Conservation (phyloP, 2,329 filamentous ascomycete species). For the Colletotrichum musicola region DNA sequence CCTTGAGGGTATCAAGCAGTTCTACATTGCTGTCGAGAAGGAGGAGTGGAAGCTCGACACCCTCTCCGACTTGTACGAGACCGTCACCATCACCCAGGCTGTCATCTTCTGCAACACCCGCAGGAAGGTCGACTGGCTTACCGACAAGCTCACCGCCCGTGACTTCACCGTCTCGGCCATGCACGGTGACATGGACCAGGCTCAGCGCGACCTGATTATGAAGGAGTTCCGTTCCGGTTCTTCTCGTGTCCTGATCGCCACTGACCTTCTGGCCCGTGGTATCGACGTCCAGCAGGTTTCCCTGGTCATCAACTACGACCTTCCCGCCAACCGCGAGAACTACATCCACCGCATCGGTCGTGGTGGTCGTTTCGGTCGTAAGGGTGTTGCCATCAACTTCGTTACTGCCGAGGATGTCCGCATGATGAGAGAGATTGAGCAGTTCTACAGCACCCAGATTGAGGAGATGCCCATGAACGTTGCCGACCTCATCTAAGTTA, state of each 20-base stretch:
- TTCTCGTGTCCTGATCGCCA: conserved; percentile 98
- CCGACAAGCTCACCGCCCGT: conserved; percentile 97
- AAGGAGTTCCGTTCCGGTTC: conserved; percentile 99
- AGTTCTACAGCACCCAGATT: conserved; percentile 99
- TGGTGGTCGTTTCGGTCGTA: conserved; percentile 99
- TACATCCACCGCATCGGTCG: conserved; percentile 99
- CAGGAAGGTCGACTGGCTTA: conserved; percentile 99
- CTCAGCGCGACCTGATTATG: conserved; percentile 99
- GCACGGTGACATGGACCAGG: conserved; percentile 99
- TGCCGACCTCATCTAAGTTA: conserved; percentile 77
- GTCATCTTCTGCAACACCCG: conserved; percentile 99
- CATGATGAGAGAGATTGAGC: conserved; percentile 99
- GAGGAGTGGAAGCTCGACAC: conserved; percentile 99
- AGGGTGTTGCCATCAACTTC: conserved; percentile 99
- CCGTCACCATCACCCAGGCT: conserved; percentile 98
- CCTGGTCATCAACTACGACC: conserved; percentile 99
- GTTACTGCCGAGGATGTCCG: conserved; percentile 98
- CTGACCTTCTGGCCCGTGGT: conserved; percentile 97
- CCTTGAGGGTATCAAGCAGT: conserved; percentile 99
- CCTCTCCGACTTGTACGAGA: conserved; percentile 98
- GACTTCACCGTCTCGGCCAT: conserved; percentile 99
- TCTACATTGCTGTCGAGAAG: conserved; percentile 99
- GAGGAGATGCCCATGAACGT: conserved; percentile 99
- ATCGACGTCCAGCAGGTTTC: conserved; percentile 99
- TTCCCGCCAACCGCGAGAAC: conserved; percentile 99